phyloP scores from a whole-genome alignment of 306 rosid species.

The Neltuma alba region DNA sequence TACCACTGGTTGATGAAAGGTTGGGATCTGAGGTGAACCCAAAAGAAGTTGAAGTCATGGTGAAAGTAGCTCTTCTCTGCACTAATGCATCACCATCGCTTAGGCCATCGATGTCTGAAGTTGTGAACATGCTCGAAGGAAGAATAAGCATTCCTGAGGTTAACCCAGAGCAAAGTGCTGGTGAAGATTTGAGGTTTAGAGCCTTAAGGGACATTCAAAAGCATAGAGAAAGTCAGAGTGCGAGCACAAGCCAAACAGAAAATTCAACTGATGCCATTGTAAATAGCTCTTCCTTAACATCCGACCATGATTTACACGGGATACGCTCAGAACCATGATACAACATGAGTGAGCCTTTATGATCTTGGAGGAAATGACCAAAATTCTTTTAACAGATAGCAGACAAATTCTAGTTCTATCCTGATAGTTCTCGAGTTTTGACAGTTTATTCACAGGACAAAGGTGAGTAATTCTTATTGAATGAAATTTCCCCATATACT shows the following conservation, averaged over 20 bases:
- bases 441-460: background rate
- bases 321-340: slow-evolving; percentile 22
- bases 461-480: background rate
- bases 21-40: slow-evolving; percentile 48
- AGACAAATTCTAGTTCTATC: background rate
- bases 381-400: slow-evolving; percentile 8
- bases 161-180: slow-evolving; percentile 26
- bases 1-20: slow-evolving; percentile 58
- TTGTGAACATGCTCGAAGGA: slow-evolving; percentile 72
- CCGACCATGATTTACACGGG: slow-evolving; percentile 25
- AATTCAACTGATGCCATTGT: slow-evolving; percentile 19
- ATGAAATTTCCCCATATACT: background rate
- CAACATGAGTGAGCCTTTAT: background rate
- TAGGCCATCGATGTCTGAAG: slow-evolving; percentile 68
- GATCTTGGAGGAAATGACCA: background rate
- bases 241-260: slow-evolving; percentile 36
- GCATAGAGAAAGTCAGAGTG: slow-evolving; percentile 37
- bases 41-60: slow-evolving; percentile 48
- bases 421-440: background rate
- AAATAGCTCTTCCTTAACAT: slow-evolving; percentile 27
- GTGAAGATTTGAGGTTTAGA: slow-evolving; percentile 47
- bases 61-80: slow-evolving; percentile 65
- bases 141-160: slow-evolving; percentile 42
- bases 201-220: slow-evolving; percentile 44
- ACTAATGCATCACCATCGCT: slow-evolving; percentile 49